A percentile compares a stretch with the other conserved stretches of the same genome.
Evolutionary conservation across 2,329 filamentous ascomycete genomes (phyloP).

Genomic region (Venturiaceae sp.): DNA sequence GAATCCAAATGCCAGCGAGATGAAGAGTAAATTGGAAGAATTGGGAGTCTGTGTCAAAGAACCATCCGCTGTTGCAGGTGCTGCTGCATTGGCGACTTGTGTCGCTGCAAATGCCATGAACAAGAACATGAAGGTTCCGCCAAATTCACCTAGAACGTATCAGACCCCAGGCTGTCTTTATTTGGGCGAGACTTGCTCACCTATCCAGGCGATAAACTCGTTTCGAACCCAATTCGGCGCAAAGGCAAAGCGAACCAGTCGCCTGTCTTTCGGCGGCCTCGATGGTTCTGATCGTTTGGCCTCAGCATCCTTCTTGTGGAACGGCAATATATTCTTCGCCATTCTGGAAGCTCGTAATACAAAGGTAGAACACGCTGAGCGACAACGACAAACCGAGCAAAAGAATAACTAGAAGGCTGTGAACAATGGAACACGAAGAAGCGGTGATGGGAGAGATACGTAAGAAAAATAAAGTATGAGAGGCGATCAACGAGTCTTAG

Average conservation of each 20-base stretch:
- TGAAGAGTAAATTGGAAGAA: constrained; percentile 16
- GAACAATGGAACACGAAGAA: background rate
- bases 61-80: background rate
- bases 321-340: background rate
- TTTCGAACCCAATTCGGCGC: constrained; percentile 6
- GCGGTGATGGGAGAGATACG: too few relatives aligned
- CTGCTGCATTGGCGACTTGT: constrained; percentile 9
- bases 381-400: background rate
- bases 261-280: background rate
- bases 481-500: background rate
- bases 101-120: constrained; percentile 10
- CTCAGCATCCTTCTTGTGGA: background rate
- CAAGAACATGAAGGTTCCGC: constrained; percentile 11
- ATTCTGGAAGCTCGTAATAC: background rate
- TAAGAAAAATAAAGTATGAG: background rate
- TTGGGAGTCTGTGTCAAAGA: constrained; percentile 5
- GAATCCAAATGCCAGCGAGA: constrained; percentile 16
- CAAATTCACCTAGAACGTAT: constrained; percentile 7
- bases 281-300: background rate
- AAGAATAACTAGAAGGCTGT: background rate
- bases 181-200: background rate
- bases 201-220: constrained; percentile 7
- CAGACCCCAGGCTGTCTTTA: background rate
- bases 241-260: background rate
- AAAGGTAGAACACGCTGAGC: background rate